Evolutionary conservation across 768 basidiomycete genomes (phyloP), one percentile per base, ranked within the genome.

Genomic region (Vishniacozyma victoriae): DNA sequence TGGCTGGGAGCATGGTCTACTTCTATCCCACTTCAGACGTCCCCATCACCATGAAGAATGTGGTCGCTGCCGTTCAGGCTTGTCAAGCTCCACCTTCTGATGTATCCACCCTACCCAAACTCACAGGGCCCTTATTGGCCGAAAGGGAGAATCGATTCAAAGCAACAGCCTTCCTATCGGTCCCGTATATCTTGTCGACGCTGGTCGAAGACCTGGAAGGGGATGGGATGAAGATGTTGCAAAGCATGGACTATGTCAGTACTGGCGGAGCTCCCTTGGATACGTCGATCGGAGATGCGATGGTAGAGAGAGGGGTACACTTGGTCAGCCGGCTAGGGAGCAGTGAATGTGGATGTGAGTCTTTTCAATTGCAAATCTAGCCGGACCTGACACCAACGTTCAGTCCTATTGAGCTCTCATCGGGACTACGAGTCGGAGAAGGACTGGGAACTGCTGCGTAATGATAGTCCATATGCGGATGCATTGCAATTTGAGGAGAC

Each of bases 261-360:
- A 80, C 75, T 36, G 78, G 78, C 14, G 80, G 80, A 5, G 76
- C 77, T 13, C 70, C 81, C 4, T 69, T 80, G 47, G 78, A 80
- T 39, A 75, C 75, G 15, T 75, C 75, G 20, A 62, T 80, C 1
- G 80, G 80, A 1, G 74, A 79, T 46, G 67, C 71, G 40, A 73
- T 80, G 35, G 75, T 76, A 2, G 62, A 70, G 0, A 57, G 71
- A 18, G 80, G 79, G 0, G 75, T 81, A 1, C 75, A 73, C 14
- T 65, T 82, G 20, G 73, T 78, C 7, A 74, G 77, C 18, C 72
- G 74, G 25, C 75, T 78, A 51, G 79, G 79, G 0, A 69, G 74
- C 43, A 74, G 77, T 47, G 79, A 76, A 49, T 69, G 67, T 43
- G 67, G 67, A 33, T 69, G 67, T 69, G 43, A 57, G 64, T 65